Evolutionary conservation across 495 filamentous ascomycete genomes (phyloP).

Genomic region (Xylaria curta): DNA sequence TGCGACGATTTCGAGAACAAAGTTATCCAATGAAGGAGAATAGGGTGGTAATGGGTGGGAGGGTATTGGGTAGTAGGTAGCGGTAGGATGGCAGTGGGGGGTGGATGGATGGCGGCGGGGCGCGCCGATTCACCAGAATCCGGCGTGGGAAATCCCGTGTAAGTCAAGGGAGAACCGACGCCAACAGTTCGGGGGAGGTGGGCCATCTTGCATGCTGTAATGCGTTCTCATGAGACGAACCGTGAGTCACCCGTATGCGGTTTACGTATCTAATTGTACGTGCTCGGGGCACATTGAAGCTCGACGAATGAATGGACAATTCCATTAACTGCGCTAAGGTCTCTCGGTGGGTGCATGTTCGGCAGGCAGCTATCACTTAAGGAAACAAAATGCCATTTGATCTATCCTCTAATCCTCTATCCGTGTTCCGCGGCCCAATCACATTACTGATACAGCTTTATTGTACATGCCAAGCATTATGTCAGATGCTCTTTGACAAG

Average conservation of each 20-base stretch:
- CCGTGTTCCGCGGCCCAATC: conserved; percentile 22
- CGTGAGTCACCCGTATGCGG: conserved; percentile 15
- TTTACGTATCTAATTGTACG: background rate
- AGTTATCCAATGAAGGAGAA: background rate
- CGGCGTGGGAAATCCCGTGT: conserved; percentile 3
- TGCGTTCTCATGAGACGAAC: background rate
- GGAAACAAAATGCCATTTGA: conserved; percentile 13
- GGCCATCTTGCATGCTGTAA: conserved; percentile 7
- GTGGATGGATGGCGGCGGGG: conserved; percentile 7
- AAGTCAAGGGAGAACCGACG: background rate
- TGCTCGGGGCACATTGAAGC: background rate
- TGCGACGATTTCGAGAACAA: background rate
- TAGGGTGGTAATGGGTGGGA: background rate
- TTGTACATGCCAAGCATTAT: conserved; percentile 22
- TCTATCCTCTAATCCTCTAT: conserved; percentile 4
- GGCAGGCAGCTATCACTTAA: background rate
- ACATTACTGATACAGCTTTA: background rate
- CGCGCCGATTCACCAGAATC: background rate
- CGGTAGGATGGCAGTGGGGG: background rate
- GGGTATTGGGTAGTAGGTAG: background rate
- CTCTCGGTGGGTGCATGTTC: background rate
- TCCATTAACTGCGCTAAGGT: background rate
- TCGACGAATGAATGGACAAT: background rate
- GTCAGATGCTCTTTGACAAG: background rate
- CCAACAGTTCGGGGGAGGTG: conserved; percentile 5